phyloP scores from a whole-genome alignment of 2,329 filamentous ascomycete genomes.

The Cyphellophora attinorum region DNA sequence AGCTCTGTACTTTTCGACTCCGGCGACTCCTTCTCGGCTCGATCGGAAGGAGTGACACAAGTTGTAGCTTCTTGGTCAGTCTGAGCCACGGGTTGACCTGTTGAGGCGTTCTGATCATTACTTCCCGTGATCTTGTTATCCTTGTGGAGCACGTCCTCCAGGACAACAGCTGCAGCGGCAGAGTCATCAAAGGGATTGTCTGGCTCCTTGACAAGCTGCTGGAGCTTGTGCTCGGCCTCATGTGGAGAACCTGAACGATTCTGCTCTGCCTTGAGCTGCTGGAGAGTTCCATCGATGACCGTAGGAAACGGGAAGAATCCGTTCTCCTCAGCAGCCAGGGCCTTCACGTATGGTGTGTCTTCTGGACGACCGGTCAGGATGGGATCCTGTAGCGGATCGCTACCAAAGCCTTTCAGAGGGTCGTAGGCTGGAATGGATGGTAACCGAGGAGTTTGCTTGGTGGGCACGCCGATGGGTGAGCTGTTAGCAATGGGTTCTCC shows the following conservation, averaged over 20 bases:
- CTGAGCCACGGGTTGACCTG: background rate
- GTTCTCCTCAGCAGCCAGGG: conserved; percentile 7
- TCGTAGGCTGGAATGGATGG: conserved; percentile 10
- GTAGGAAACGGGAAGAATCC: conserved; percentile 6
- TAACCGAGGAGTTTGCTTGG: conserved; percentile 8
- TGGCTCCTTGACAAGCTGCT: background rate
- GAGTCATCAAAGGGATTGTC: conserved; percentile 8
- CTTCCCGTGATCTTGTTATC: background rate
- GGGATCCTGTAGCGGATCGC: conserved; percentile 3
- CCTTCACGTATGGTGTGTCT: conserved; percentile 7
- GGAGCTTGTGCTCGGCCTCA: background rate
- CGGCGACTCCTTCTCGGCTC: background rate
- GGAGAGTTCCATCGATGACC: conserved; percentile 1
- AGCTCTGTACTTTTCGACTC: no score
- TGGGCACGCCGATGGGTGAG: conserved; percentile 13
- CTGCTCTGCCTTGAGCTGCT: background rate
- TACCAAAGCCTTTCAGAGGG: conserved; percentile 7
- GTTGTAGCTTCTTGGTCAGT: background rate
- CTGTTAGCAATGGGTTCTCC: conserved; percentile 5
- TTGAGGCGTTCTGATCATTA: background rate
- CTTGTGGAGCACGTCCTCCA: no score
- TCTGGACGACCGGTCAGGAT: conserved; percentile 11
- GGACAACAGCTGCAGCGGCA: background rate
- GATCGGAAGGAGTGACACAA: background rate
- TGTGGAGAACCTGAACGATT: background rate